Base-by-base conservation (phyloP, 805 yeast genomes). In the Schwanniomyces pseudopolymorphus region DNA sequence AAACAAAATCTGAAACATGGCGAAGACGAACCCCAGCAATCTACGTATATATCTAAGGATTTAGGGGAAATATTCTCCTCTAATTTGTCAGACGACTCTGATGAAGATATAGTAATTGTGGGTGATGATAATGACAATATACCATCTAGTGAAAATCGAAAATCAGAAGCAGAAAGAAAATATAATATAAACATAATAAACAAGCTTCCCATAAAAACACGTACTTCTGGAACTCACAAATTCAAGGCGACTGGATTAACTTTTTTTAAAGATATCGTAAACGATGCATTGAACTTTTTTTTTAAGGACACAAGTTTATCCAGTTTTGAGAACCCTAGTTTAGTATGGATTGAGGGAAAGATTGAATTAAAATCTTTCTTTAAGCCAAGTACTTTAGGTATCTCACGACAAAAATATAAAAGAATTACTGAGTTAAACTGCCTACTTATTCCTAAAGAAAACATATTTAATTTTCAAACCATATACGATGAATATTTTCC, bases 291-390 rank as follows among this genome's bases (percentile, higher is more conserved):
- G 8, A 40, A 31, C 9, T 49, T 54, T 39, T 61, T 56, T 40
- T 43, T 11, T 26, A 36, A 20, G 37, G 6, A 16, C 2, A 6
- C 3, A 21, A 4, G 5, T 17, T 16, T 10, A 2, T 13, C 37
- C 7, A 8, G 25, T 22, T 16, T 33, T 19, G 25, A 20, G 6
- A 20, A 33, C 16, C 10, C n/a, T 4, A 51, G 60, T 1, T 55
- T 72, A 44, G 55, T 70, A 8, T 72, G 77, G 78, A 55, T 70
- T 5, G 72, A 69, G 33, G 76, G 75, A 1, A 61, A 60, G 45
- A 60, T 60, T 48, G 72, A 70, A 42, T 57, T 72, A 42, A 67
- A 67, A 46, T 59, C 67, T 14, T 66, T 69, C 46, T 72, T 59
- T 55, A 67, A 67, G 44, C 76, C 76, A 1, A 63, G 68, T 47